A percentile compares a stretch with the other conserved stretches of the same genome.
These are phyloP conservation scores for Naganishia antarctica DNA, from an alignment of 768 basidiomycete genomes.

Conservation along the genomic window DNA sequence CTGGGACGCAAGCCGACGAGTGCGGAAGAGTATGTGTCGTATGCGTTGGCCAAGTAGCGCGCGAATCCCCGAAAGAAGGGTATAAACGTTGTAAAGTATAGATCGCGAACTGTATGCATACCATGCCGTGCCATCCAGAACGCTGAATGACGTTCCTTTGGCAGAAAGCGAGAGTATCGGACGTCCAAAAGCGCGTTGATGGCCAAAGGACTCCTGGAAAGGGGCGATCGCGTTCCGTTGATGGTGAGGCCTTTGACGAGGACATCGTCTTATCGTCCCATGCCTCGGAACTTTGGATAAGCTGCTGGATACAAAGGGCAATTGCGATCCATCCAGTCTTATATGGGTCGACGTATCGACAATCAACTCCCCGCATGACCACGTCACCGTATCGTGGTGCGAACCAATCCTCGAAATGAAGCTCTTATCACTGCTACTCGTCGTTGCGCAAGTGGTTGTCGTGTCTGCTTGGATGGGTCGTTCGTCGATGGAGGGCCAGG, in stretches of 20 bases:
- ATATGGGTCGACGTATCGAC: neutral
- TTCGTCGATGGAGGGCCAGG: neutral
- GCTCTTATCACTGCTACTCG: neutral
- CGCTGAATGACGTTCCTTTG: neutral
- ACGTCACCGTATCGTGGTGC: neutral
- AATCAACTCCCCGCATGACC: neutral
- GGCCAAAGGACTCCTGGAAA: conserved; percentile 5
- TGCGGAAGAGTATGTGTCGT: conserved; percentile 54
- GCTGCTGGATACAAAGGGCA: conserved; percentile 13
- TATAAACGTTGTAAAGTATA: conserved; percentile 22
- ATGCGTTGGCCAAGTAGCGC: conserved; percentile 43
- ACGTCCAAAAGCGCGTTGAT: neutral
- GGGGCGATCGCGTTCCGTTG: conserved; percentile 2
- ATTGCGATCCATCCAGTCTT: neutral
- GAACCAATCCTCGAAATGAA: neutral
- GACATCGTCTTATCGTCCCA: no score
- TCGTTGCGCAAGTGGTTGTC: neutral
- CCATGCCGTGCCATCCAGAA: neutral
- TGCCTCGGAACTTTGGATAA: no score
- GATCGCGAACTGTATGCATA: neutral
- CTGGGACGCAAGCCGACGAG: conserved; percentile 46
- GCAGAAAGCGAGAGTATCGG: neutral
- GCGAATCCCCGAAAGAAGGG: no score
- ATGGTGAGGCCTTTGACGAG: neutral
- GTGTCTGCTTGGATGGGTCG: conserved; percentile 8